Evolutionary conservation across 768 basidiomycete genomes (phyloP).

Genomic region (Mycena polygramma): DNA sequence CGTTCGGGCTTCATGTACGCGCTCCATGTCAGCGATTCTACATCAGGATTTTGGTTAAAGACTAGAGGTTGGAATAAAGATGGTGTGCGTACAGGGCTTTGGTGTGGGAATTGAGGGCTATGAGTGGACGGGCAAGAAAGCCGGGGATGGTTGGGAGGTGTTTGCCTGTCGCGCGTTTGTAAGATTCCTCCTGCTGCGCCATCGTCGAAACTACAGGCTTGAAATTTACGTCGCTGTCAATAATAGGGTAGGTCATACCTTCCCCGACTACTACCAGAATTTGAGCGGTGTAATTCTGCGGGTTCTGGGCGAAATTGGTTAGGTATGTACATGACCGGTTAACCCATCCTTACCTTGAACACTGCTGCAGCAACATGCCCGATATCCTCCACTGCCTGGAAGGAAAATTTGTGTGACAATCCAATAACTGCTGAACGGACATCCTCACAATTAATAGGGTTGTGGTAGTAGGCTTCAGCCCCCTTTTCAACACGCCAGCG

Average conservation of each 20-base stretch:
- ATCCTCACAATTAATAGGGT: too few species aligned
- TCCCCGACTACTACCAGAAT: slow-evolving; percentile 48
- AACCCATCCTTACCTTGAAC: slow-evolving; percentile 42
- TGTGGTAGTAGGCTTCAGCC: too few species aligned
- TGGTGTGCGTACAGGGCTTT: slow-evolving; percentile 50
- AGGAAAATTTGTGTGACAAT: neutral
- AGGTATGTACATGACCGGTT: neutral
- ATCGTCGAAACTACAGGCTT: slow-evolving; percentile 41
- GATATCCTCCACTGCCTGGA: slow-evolving; percentile 53
- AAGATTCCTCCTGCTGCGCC: slow-evolving; percentile 39
- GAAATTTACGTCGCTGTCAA: neutral
- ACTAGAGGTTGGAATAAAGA: neutral
- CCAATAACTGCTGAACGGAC: neutral
- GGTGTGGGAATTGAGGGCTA: slow-evolving; percentile 47
- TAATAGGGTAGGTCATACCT: neutral
- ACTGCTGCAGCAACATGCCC: slow-evolving; percentile 50
- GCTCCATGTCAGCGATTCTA: slow-evolving; percentile 48
- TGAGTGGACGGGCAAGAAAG: slow-evolving; percentile 43
- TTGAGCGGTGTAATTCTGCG: slow-evolving; percentile 40
- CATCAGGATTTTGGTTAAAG: neutral
- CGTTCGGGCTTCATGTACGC: slow-evolving; percentile 38
- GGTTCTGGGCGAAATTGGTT: slow-evolving; percentile 39
- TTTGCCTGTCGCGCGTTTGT: slow-evolving; percentile 41
- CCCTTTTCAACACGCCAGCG: too few species aligned
- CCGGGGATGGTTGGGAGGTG: slow-evolving; percentile 45